These are phyloP conservation scores for Paramecium biaurelia DNA, from an alignment of 73 alveolate species.

Conservation along the genomic window DNA sequence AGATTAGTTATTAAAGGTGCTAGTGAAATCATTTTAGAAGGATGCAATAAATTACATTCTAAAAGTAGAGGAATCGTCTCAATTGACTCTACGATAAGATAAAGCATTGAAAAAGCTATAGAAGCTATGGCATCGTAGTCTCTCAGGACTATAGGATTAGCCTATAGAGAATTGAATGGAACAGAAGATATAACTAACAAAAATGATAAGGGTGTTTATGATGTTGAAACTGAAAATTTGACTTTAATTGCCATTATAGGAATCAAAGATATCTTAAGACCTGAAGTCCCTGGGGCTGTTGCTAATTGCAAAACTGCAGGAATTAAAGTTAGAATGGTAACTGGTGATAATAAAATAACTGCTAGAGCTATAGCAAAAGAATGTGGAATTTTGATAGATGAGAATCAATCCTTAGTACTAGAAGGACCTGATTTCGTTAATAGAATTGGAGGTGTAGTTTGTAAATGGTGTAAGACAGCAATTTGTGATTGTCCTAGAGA, in stretches of 20 bases:
- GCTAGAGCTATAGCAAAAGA: constrained; percentile 90
- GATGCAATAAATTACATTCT: constrained; percentile 70
- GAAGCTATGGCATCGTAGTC: constrained; percentile 72
- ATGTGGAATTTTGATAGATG: constrained; percentile 73
- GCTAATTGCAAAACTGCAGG: constrained; percentile 86
- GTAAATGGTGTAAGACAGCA: constrained; percentile 71
- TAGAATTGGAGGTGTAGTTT: constrained; percentile 82
- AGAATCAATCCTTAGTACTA: constrained; percentile 16
- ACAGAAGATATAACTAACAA: constrained; percentile 59
- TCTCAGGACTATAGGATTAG: constrained; percentile 70
- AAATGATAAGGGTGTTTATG: constrained; percentile 69
- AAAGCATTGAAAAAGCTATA: constrained; percentile 62
- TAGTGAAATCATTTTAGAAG: constrained; percentile 70
- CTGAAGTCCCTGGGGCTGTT: constrained; percentile 86
- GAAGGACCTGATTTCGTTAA: constrained; percentile 82
- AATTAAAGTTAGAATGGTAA: constrained; percentile 89
- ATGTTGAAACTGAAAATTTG: constrained; percentile 72
- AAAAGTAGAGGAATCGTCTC: constrained; percentile 64
- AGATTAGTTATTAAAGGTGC: constrained; percentile 80
- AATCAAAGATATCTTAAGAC: constrained; percentile 80
- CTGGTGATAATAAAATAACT: constrained; percentile 89
- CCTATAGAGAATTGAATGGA: constrained; percentile 63
- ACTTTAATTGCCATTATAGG: constrained; percentile 77
- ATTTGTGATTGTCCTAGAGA: constrained; percentile 63
- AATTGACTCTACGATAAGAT: constrained; percentile 53